Percentiles rank a stretch among this genome's conserved stretches.
Evolutionary conservation across 192 early-diverging fungal species (phyloP).

Genomic region (Backusella circina): DNA sequence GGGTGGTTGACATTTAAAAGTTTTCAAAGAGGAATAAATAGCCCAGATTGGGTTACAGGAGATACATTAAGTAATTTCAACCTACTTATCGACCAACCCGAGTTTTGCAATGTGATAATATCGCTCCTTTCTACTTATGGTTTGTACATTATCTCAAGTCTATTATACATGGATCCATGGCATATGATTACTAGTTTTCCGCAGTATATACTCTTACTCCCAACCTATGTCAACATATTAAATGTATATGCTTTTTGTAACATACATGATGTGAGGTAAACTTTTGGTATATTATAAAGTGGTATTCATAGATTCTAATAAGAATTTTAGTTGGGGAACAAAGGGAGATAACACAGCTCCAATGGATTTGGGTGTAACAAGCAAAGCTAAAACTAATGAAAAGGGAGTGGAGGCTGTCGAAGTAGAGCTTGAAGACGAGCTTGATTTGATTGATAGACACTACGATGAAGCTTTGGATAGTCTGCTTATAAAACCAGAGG

Average conservation of each 20-base stretch:
- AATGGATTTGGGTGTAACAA: slow-evolving; percentile 47
- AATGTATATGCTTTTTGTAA: slow-evolving; percentile 62
- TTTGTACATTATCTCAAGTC: slow-evolving; percentile 65
- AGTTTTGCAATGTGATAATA: slow-evolving; percentile 58
- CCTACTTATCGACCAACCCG: slow-evolving; percentile 14
- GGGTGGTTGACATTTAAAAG: slow-evolving; percentile 45
- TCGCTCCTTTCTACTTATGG: slow-evolving; percentile 72
- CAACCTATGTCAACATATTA: slow-evolving; percentile 70
- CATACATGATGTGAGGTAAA: slow-evolving; percentile 53
- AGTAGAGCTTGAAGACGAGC: slow-evolving; percentile 40
- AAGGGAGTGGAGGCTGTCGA: slow-evolving; percentile 42
- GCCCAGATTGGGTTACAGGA: slow-evolving; percentile 3
- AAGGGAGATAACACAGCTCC: slow-evolving; percentile 67
- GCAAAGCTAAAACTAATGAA: slow-evolving; percentile 26
- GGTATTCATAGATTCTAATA: neutral
- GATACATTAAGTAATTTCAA: neutral
- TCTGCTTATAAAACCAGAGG: slow-evolving; percentile 36
- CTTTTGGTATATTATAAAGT: neutral
- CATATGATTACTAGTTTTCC: slow-evolving; percentile 73
- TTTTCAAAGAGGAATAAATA: slow-evolving; percentile 23
- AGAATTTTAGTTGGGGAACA: slow-evolving; percentile 71
- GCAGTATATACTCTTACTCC: slow-evolving; percentile 74
- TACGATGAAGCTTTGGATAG: slow-evolving; percentile 40
- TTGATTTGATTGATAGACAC: slow-evolving; percentile 42
- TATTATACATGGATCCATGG: slow-evolving; percentile 74